These are phyloP conservation scores for Pouteria glomerata DNA, from an alignment of 148 eudicot genomes.

Conservation along the genomic window DNA sequence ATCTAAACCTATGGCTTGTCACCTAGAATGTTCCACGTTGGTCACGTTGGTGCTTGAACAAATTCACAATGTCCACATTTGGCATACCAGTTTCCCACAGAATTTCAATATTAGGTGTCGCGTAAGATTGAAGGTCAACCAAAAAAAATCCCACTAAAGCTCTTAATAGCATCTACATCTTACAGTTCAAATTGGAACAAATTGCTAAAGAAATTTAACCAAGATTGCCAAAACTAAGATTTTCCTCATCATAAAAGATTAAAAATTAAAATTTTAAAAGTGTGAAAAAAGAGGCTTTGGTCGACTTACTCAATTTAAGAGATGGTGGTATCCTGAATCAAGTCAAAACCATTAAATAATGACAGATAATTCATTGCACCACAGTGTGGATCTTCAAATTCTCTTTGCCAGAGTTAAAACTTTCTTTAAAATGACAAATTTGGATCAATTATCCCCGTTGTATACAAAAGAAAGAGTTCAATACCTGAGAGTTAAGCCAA, in stretches of 20 bases:
- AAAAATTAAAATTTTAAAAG: too few species aligned
- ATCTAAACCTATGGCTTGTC: not conserved
- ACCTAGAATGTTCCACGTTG: not conserved
- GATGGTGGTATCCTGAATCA: not conserved
- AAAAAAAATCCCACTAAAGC: not conserved
- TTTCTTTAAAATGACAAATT: not conserved
- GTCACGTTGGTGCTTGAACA: too few species aligned
- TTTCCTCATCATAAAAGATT: too few species aligned
- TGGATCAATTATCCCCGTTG: not conserved
- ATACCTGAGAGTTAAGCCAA: not conserved
- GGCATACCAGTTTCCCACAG: slow-evolving; percentile 9
- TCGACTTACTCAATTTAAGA: not conserved
- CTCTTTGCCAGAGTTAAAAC: not conserved
- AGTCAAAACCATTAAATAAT: not conserved
- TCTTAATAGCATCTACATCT: not conserved
- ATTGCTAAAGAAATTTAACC: not conserved
- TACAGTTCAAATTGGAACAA: not conserved
- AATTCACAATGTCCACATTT: not conserved
- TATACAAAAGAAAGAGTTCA: not conserved
- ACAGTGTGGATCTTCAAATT: not conserved
- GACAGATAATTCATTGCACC: not conserved
- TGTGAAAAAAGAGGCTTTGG: too few species aligned
- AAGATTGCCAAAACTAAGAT: too few species aligned
- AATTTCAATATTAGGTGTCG: slow-evolving; percentile 8
- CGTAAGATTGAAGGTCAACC: not conserved